Evolutionary conservation across 139 green algal genomes (phyloP).

Genomic region (Chlamydomonas asymmetrica): DNA sequence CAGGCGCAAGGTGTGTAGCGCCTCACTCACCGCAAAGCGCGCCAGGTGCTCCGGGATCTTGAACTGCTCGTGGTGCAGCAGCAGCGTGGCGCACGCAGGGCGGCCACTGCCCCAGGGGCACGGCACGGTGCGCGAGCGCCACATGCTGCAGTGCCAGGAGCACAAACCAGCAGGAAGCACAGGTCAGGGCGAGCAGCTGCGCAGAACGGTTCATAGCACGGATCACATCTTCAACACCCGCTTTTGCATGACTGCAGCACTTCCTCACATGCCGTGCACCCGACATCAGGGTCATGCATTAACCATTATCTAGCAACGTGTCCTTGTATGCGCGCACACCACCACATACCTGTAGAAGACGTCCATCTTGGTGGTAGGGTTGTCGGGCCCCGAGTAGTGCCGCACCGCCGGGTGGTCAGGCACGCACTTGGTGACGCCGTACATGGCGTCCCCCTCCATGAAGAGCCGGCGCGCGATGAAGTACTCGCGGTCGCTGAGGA

Average conservation of each 20-base stretch:
- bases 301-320: too few relatives aligned
- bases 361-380: constrained; percentile 52
- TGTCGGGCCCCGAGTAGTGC: constrained; percentile 2
- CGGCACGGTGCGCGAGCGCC: constrained; percentile 61
- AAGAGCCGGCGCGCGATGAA: constrained; percentile 74
- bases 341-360: too few relatives aligned
- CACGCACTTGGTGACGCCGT: constrained; percentile 79
- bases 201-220: too few relatives aligned
- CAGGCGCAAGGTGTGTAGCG: background rate
- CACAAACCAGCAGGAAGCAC: too few relatives aligned
- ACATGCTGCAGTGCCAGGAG: too few relatives aligned
- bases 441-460: constrained; percentile 54
- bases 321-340: too few relatives aligned
- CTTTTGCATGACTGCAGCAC: too few relatives aligned
- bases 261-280: too few relatives aligned
- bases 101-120: constrained; percentile 63
- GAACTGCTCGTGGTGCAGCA: constrained; percentile 91
- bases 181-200: too few relatives aligned
- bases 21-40: constrained; percentile 51
- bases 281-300: too few relatives aligned
- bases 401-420: too few relatives aligned
- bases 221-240: too few relatives aligned
- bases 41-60: constrained; percentile 82
- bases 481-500: constrained; percentile 87
- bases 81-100: constrained; percentile 74